Evolutionary conservation across 352 stramenopile species (phyloP).

Genomic region (Phytophthora sp.): DNA sequence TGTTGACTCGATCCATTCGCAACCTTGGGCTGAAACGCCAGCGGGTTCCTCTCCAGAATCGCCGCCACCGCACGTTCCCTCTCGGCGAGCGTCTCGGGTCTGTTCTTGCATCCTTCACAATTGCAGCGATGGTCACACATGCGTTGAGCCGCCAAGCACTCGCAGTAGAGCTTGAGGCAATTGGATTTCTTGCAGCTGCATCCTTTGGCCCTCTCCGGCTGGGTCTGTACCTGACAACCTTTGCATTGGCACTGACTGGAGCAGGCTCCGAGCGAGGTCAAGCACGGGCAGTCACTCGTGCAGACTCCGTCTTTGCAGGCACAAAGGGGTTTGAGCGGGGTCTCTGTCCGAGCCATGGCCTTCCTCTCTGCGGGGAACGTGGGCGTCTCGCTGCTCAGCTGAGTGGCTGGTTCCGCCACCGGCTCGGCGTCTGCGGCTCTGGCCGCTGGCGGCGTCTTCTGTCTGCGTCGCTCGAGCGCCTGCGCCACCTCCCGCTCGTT

Average conservation of each 20-base stretch:
- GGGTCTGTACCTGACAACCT: slow-evolving; percentile 39
- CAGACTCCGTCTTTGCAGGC: slow-evolving; percentile 49
- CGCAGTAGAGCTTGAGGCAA: slow-evolving; percentile 96
- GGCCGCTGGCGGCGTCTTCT: slow-evolving; percentile 41
- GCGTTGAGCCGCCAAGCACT: slow-evolving; percentile 76
- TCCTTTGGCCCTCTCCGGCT: slow-evolving; percentile 59
- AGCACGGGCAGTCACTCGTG: slow-evolving; percentile 49
- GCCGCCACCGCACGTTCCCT: slow-evolving; percentile 80
- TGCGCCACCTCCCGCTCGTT: slow-evolving; percentile 64
- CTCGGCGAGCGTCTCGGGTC: slow-evolving; percentile 55
- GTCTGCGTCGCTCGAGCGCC: slow-evolving; percentile 59
- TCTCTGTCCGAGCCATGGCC: slow-evolving; percentile 21
- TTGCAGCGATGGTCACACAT: slow-evolving; percentile 79
- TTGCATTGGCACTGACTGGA: slow-evolving; percentile 42
- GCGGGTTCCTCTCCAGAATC: slow-evolving; percentile 93
- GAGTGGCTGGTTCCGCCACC: not conserved
- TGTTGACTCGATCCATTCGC: slow-evolving; percentile 81
- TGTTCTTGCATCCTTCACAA: slow-evolving; percentile 87
- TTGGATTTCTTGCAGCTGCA: slow-evolving; percentile 98
- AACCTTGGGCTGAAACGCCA: slow-evolving; percentile 96
- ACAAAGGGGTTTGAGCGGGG: slow-evolving; percentile 27
- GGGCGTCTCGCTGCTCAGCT: not conserved
- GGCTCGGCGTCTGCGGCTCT: slow-evolving; percentile 14
- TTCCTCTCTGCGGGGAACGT: slow-evolving; percentile 28
- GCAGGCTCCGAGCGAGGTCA: slow-evolving; percentile 47